Percentiles rank a stretch among this genome's conserved stretches.
These are phyloP conservation scores for Agaricus bisporus DNA, from an alignment of 768 basidiomycete genomes.

Conservation along the genomic window DNA sequence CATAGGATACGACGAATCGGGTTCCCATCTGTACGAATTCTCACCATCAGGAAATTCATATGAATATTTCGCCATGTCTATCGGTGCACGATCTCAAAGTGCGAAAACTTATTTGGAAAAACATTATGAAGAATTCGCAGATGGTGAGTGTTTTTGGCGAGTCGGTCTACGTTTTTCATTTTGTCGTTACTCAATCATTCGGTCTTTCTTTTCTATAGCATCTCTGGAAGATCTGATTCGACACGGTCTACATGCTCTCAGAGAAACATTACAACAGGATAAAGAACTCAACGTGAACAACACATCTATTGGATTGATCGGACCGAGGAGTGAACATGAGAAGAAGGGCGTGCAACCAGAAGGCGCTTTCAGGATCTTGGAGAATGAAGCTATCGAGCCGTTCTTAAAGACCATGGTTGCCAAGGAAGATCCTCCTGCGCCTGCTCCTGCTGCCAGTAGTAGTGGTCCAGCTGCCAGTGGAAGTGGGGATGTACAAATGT, in stretches of 20 bases:
- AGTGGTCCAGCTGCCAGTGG: background rate
- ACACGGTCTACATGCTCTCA: slow-evolving; percentile 91
- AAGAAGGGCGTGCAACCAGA: slow-evolving; percentile 40
- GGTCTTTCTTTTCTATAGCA: slow-evolving; percentile 35
- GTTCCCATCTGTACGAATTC: slow-evolving; percentile 97
- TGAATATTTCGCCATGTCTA: slow-evolving; percentile 98
- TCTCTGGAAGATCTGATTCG: slow-evolving; percentile 82
- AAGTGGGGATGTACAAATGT: slow-evolving; percentile 74
- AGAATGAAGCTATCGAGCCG: slow-evolving; percentile 51
- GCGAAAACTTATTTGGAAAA: slow-evolving; percentile 98
- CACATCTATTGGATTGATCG: slow-evolving; percentile 92
- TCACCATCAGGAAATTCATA: slow-evolving; percentile 96
- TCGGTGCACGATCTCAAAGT: slow-evolving; percentile 95
- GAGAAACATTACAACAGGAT: slow-evolving; percentile 97
- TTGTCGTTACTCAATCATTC: background rate
- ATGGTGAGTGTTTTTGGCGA: slow-evolving; percentile 45
- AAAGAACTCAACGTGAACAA: slow-evolving; percentile 92
- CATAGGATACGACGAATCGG: slow-evolving; percentile 92
- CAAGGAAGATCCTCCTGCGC: slow-evolving; percentile 49
- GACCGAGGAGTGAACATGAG: slow-evolving; percentile 60
- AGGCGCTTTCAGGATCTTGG: slow-evolving; percentile 15
- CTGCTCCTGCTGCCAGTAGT: slow-evolving; percentile 18
- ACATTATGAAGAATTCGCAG: slow-evolving; percentile 81
- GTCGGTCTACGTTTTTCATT: background rate
- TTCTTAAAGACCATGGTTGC: slow-evolving; percentile 77